Percentiles rank a stretch among this genome's conserved stretches.
These are phyloP conservation scores for Monilinia vaccinii-corymbosi DNA, from an alignment of 2,329 filamentous ascomycete species.

Conservation along the genomic window DNA sequence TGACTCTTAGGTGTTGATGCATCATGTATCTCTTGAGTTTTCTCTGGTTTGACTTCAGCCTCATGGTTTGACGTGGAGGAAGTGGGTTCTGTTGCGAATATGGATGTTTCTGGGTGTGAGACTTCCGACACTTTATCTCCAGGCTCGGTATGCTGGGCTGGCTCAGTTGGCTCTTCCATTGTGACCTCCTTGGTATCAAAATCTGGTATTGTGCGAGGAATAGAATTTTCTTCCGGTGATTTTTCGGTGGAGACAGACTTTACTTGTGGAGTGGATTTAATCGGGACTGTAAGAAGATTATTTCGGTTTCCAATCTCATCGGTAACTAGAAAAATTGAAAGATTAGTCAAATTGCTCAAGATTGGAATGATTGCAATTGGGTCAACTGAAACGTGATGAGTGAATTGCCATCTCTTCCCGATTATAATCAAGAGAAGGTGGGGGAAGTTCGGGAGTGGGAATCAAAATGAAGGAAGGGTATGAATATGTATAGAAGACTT, in stretches of 20 bases:
- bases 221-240: slow-evolving; percentile 1
- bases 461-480: neutral
- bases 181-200: neutral
- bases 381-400: neutral
- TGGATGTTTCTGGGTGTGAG: neutral
- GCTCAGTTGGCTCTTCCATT: neutral
- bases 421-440: neutral
- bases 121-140: neutral
- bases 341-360: neutral
- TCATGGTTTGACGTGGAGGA: neutral
- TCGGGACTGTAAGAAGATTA: slow-evolving; percentile 37
- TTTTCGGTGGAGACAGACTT: neutral
- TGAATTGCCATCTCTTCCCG: neutral
- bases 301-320: slow-evolving; percentile 45
- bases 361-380: neutral
- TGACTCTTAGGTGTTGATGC: neutral
- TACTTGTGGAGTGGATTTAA: slow-evolving; percentile 4
- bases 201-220: slow-evolving; percentile 1
- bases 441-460: neutral
- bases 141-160: neutral
- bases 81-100: neutral
- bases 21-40: neutral
- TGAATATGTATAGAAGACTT: slow-evolving; percentile 20
- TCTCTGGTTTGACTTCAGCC: neutral
- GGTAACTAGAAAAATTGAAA: slow-evolving; percentile 31